phyloP scores from a whole-genome alignment of 2,329 filamentous ascomycete genomes.

The Ustulina deusta region DNA sequence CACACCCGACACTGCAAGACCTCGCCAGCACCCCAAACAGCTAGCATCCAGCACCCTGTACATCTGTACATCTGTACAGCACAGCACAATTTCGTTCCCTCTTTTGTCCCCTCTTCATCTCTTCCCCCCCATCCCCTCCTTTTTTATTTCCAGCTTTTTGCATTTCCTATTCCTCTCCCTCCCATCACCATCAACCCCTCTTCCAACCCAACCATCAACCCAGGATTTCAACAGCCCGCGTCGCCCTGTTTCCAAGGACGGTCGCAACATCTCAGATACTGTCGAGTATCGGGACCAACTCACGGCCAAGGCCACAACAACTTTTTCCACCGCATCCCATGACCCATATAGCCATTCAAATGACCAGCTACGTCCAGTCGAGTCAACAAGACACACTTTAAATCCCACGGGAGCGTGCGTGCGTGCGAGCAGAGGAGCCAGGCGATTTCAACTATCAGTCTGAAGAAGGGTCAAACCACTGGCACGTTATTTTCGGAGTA shows the following conservation, averaged over 20 bases:
- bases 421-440: conserved; percentile 68
- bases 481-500: conserved; percentile 44
- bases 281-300: conserved; percentile 47
- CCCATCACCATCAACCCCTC: conserved; percentile 49
- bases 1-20: conserved; percentile 34
- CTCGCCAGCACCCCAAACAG: conserved; percentile 32
- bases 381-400: conserved; percentile 76
- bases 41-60: conserved; percentile 16
- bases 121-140: conserved; percentile 47
- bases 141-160: conserved; percentile 49
- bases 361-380: conserved; percentile 62
- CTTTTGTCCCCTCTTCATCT: conserved; percentile 51
- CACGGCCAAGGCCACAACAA: conserved; percentile 54
- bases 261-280: conserved; percentile 50
- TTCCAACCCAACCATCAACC: conserved; percentile 42
- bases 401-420: conserved; percentile 74
- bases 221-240: conserved; percentile 43
- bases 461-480: conserved; percentile 55
- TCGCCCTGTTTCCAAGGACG: conserved; percentile 48
- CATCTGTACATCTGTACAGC: conserved; percentile 28
- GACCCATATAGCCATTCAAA: conserved; percentile 66
- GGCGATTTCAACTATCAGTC: conserved; percentile 72
- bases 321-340: conserved; percentile 61
- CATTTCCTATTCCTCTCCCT: conserved; percentile 44
- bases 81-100: conserved; percentile 48